These are phyloP conservation scores for Phytopythium aichiense DNA, from an alignment of 352 stramenopile species.

Conservation along the genomic window DNA sequence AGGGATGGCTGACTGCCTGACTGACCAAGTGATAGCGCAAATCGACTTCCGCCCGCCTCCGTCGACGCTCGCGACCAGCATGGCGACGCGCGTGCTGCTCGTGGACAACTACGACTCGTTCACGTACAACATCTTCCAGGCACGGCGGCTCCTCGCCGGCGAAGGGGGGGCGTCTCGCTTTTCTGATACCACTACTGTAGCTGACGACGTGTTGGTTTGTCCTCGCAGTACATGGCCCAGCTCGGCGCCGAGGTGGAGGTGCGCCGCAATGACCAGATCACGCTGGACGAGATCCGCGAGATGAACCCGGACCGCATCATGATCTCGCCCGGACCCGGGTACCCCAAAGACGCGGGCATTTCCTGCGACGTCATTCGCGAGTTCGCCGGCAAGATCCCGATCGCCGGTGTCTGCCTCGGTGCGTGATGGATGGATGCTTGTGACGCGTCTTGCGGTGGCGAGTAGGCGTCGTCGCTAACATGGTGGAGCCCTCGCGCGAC, in stretches of 20 bases:
- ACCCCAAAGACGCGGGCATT: constrained; percentile 77
- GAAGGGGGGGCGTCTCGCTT: too few species aligned
- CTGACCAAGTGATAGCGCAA: neutral
- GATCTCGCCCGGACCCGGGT: constrained; percentile 83
- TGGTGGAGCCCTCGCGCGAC: neutral
- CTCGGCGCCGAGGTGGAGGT: constrained; percentile 78
- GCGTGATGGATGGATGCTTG: constrained; percentile 1
- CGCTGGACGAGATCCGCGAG: constrained; percentile 66
- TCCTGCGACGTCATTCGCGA: constrained; percentile 80
- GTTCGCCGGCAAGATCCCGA: constrained; percentile 80
- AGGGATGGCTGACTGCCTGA: neutral
- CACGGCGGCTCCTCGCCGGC: constrained; percentile 11
- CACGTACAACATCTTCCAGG: constrained; percentile 90
- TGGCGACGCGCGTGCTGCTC: constrained; percentile 71
- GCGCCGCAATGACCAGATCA: constrained; percentile 83
- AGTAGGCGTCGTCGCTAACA: neutral
- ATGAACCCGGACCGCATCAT: constrained; percentile 83
- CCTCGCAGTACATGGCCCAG: constrained; percentile 75
- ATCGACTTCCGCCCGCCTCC: neutral
- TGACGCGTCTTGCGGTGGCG: neutral
- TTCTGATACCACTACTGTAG: too few species aligned
- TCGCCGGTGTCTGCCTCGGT: constrained; percentile 80
- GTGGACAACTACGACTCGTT: constrained; percentile 92
- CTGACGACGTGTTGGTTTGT: neutral
- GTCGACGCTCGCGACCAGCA: constrained; percentile 8